Percentiles rank a stretch among this genome's conserved stretches.
Conservation (phyloP, 768 basidiomycete genomes). For the Kwoniella mangroviensis region DNA sequence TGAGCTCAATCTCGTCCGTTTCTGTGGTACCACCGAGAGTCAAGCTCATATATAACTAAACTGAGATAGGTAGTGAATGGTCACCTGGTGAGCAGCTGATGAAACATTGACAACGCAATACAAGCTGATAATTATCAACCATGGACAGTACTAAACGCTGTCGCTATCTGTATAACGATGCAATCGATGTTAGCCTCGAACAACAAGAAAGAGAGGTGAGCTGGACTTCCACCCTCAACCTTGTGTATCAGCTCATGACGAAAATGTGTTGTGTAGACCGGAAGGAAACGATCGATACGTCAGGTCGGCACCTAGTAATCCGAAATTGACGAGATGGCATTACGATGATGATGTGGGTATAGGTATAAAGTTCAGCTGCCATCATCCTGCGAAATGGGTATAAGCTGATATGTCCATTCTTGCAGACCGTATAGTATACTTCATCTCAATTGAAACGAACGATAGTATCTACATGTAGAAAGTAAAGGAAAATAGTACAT, state of each 20-base stretch:
- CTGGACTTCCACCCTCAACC: too few relatives aligned
- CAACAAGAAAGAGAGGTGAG: conserved; percentile 56
- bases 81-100: conserved; percentile 45
- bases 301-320: conserved; percentile 54
- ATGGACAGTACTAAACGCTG: conserved; percentile 53
- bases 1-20: conserved; percentile 7
- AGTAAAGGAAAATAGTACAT: too few relatives aligned
- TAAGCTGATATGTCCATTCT: not conserved
- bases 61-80: conserved; percentile 52
- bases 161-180: conserved; percentile 57
- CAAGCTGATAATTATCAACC: not conserved
- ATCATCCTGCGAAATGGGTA: not conserved
- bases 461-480: not conserved
- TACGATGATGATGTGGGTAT: conserved; percentile 58
- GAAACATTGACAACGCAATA: not conserved
- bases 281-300: conserved; percentile 58
- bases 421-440: conserved; percentile 31
- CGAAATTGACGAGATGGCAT: conserved; percentile 56
- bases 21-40: too few relatives aligned
- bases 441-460: not conserved
- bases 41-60: not conserved
- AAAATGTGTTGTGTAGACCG: conserved; percentile 35
- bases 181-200: conserved; percentile 59
- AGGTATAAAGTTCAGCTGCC: not conserved
- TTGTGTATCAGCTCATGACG: not conserved